A percentile compares a stretch with the other conserved stretches of the same genome.
These are phyloP conservation scores for Ophiostoma novo-ulmi DNA, from an alignment of 2,329 filamentous ascomycete species.

Conservation along the genomic window DNA sequence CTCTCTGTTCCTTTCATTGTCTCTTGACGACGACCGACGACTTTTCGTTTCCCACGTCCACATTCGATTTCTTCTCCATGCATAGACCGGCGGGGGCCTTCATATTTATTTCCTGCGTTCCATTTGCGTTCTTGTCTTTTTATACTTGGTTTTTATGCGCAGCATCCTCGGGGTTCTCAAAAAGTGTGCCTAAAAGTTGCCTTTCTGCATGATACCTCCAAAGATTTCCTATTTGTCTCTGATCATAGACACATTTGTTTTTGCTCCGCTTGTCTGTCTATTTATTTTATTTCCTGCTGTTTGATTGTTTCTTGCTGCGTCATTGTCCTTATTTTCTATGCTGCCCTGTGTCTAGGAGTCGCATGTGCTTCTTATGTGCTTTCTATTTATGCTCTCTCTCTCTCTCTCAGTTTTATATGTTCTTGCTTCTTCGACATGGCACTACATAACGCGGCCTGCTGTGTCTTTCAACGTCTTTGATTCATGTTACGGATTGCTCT, in stretches of 20 bases:
- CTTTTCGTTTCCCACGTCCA: constrained; percentile 1
- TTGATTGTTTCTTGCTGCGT: neutral
- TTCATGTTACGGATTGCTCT: too few relatives aligned
- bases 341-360: neutral
- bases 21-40: constrained; percentile 35
- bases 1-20: constrained; percentile 16
- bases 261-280: constrained; percentile 5
- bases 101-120: constrained; percentile 2
- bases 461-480: too few relatives aligned
- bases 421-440: neutral
- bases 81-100: constrained; percentile 44
- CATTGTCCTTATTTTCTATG: neutral
- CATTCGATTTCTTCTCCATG: constrained; percentile 25
- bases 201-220: constrained; percentile 47
- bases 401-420: neutral
- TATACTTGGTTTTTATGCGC: constrained; percentile 15
- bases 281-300: neutral
- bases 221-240: constrained; percentile 29
- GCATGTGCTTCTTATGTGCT: neutral
- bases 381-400: neutral
- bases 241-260: constrained; percentile 21
- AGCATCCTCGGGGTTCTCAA: constrained; percentile 35
- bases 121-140: constrained; percentile 7
- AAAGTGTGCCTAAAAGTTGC: constrained; percentile 47
- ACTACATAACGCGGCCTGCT: neutral